A percentile compares a stretch with the other conserved stretches of the same genome.
Conservation (phyloP, 257 asterid species). For the Scutellaria minor region DNA sequence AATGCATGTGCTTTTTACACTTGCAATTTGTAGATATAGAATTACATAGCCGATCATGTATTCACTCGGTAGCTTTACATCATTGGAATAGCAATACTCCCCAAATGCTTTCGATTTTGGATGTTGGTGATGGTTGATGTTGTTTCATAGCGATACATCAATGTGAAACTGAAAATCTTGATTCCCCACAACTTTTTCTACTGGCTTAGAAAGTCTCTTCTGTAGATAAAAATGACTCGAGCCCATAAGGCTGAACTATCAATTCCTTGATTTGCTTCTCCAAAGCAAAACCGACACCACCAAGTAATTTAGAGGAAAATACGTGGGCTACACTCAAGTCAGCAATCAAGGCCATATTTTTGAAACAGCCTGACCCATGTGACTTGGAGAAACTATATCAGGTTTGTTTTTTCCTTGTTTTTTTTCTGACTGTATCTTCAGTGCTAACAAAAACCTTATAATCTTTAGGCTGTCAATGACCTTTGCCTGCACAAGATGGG, state of each 20-base stretch:
- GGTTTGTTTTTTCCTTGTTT: conserved; percentile 47
- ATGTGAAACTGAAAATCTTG: too few relatives aligned
- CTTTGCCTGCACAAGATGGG: conserved; percentile 97
- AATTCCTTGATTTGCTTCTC: conserved; percentile 35
- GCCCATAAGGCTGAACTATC: background rate
- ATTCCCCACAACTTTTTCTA: too few relatives aligned
- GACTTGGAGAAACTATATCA: conserved; percentile 92
- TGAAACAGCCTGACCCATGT: conserved; percentile 92
- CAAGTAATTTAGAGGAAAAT: conserved; percentile 84
- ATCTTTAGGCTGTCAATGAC: conserved; percentile 79
- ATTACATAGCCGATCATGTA: too few relatives aligned
- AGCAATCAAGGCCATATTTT: conserved; percentile 87
- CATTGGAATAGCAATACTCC: too few relatives aligned
- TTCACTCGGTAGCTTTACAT: too few relatives aligned
- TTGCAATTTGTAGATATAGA: too few relatives aligned
- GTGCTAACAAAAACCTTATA: conserved; percentile 35
- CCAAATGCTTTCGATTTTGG: too few relatives aligned
- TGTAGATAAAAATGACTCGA: background rate
- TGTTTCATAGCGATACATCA: too few relatives aligned
- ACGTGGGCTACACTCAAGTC: conserved; percentile 93
- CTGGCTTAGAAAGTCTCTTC: background rate
- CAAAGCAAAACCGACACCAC: conserved; percentile 83
- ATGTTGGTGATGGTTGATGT: too few relatives aligned
- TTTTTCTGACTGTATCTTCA: conserved; percentile 11
- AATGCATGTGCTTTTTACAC: too few relatives aligned